Base-by-base conservation (phyloP, 2,329 filamentous ascomycete species). In the Colletotrichum sp. region DNA sequence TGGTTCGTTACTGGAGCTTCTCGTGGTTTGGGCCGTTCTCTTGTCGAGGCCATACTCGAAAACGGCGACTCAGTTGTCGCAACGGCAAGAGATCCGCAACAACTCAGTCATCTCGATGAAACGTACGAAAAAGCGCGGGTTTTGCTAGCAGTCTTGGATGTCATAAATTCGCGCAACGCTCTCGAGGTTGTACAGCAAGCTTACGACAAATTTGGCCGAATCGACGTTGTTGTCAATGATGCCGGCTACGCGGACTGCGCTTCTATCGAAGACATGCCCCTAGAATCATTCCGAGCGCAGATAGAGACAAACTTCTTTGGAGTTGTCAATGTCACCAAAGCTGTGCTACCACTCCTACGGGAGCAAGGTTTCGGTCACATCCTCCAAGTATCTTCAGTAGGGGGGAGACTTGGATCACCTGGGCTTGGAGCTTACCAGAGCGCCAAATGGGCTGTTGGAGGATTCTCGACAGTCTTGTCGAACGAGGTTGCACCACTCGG, bases 171-270 rank as follows among this genome's bases (percentile, higher is more conserved):
- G 6, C 1, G 26, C 4, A 34, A 18, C 2, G 18, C 12, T 15
- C 8, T 22, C 13, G 8, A 30, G 8, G 44, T 34, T 28, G 44
- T 34, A 24, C 18, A 34, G 3, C 22, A 16, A 9, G 28, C 44
- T 4, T 12, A 55, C 9, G 64, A 57, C 6, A 88, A 87, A 62
- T 93, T 91, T 79, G 86, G 88, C 28, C 87, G 89, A 9, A 82
- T 93, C 59, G 90, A 93, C 79, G 88, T 92, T 4, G 88, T 92
- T 6, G 88, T 91, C 71, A 92, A 92, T 83, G 92, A 92, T 68
- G 91, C 91, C 5, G 92, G 91, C 4, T 92, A 91, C 75, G 90
- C 90, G 15, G 83, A 90, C 2, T 80, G 83, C 5, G 89, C 88
- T 13, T 86, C 88, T 3, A 88, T 92, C 71, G 91, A 93, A 79